Percentiles rank a stretch among this genome's conserved stretches.
These are phyloP conservation scores for Rhodofomes roseus DNA, from an alignment of 1,284 basidiomycete species.

Conservation along the genomic window DNA sequence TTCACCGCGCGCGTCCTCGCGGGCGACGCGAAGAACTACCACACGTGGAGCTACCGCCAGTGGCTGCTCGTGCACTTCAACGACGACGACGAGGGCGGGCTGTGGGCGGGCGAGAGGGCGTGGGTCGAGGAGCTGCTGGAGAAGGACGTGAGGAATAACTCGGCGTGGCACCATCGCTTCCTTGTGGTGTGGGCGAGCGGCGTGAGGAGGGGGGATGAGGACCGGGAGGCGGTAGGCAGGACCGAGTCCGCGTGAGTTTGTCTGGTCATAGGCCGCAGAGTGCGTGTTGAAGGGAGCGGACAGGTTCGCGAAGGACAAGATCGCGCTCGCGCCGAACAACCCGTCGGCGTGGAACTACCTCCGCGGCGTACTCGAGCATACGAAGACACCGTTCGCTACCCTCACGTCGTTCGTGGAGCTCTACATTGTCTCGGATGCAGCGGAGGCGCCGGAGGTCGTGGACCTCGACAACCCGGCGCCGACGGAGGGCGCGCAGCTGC, in stretches of 20 bases:
- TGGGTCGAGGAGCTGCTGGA: constrained; percentile 78
- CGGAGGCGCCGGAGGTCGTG: constrained; percentile 41
- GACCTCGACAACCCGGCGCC: constrained; percentile 75
- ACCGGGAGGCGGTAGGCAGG: constrained; percentile 51
- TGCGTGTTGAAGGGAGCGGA: constrained; percentile 1
- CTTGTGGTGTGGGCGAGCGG: constrained; percentile 83
- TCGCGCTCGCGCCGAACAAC: constrained; percentile 88
- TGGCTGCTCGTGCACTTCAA: constrained; percentile 86
- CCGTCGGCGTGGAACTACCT: constrained; percentile 94
- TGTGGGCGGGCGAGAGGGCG: constrained; percentile 78
- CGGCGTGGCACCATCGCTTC: constrained; percentile 98
- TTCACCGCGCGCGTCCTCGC: constrained; percentile 74
- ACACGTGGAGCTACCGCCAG: constrained; percentile 94
- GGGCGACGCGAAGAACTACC: constrained; percentile 89
- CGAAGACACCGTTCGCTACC: constrained; percentile 52
- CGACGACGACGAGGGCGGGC: constrained; percentile 49
- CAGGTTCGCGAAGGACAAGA: constrained; percentile 69
- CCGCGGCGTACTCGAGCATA: constrained; percentile 67
- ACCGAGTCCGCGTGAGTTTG: constrained; percentile 72
- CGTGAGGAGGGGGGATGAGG: constrained; percentile 52
- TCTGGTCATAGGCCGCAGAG: neutral
- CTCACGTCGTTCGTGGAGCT: constrained; percentile 60
- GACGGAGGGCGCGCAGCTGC: constrained; percentile 65
- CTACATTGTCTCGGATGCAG: constrained; percentile 43
- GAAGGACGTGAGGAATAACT: constrained; percentile 90